These are phyloP conservation scores for Linnemannia elongata DNA, from an alignment of 192 early-diverging fungal genomes.

Conservation along the genomic window DNA sequence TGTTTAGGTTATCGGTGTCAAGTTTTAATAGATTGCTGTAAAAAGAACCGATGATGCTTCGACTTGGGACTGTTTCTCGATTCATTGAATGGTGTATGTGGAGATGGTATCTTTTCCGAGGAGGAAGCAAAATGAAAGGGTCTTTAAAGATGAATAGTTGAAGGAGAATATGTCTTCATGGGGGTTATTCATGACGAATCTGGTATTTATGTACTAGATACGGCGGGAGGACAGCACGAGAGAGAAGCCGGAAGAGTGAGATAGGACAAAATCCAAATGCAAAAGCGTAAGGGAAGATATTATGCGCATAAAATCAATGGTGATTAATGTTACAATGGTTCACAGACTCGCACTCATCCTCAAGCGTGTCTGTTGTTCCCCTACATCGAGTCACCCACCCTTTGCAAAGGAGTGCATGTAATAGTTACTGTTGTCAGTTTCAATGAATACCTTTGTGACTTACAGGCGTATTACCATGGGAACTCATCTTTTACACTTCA, in stretches of 20 bases:
- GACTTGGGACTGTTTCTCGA: neutral
- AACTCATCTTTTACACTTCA: too few relatives aligned
- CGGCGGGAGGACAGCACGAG: neutral
- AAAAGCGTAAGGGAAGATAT: neutral
- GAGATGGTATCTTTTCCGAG: neutral
- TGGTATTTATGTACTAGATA: neutral
- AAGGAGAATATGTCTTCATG: neutral
- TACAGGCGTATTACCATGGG: too few relatives aligned
- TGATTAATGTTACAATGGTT: neutral
- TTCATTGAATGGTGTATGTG: conserved; percentile 2
- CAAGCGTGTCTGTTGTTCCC: too few relatives aligned
- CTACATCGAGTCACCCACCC: neutral
- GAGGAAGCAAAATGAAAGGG: neutral
- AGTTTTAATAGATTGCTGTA: conserved; percentile 11
- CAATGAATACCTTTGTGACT: too few relatives aligned
- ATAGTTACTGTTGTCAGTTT: too few relatives aligned
- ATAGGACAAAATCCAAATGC: neutral
- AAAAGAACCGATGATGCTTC: conserved; percentile 8
- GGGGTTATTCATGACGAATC: neutral
- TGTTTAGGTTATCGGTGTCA: conserved; percentile 2
- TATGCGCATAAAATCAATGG: neutral
- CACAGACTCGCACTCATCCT: too few relatives aligned
- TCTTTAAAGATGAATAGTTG: neutral
- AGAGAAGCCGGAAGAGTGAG: neutral
- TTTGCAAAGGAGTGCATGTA: too few relatives aligned